These are phyloP conservation scores for Apiospora pterosperma DNA, from an alignment of 2,329 filamentous ascomycete genomes.

Conservation along the genomic window DNA sequence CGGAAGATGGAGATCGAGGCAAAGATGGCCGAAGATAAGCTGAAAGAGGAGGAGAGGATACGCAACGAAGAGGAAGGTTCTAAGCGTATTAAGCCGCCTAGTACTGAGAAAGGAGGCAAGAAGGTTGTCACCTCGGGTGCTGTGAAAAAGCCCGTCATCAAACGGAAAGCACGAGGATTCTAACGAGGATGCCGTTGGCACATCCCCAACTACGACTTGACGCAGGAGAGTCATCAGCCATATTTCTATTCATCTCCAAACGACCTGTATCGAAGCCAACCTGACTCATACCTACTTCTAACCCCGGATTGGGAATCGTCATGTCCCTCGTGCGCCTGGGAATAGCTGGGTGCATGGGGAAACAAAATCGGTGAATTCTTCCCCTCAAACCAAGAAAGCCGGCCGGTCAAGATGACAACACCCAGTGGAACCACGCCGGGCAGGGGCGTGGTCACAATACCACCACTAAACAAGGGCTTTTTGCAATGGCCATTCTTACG, in stretches of 20 bases:
- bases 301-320: not conserved
- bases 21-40: constrained; percentile 85
- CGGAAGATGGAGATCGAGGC: constrained; percentile 88
- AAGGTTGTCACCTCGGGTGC: constrained; percentile 60
- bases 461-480: not conserved
- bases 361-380: not conserved
- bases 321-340: not conserved
- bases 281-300: not conserved
- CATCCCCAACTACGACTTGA: not conserved
- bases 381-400: not conserved
- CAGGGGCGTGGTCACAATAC: not conserved
- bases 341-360: too few relatives aligned
- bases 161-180: constrained; percentile 53
- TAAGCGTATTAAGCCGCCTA: constrained; percentile 7
- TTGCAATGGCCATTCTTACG: not conserved
- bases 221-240: not conserved
- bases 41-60: constrained; percentile 48
- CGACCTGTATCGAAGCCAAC: not conserved
- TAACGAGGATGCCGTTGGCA: constrained; percentile 21
- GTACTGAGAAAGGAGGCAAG: constrained; percentile 37
- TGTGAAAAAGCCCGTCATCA: constrained; percentile 58
- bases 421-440: not conserved
- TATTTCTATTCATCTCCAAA: not conserved
- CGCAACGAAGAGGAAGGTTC: constrained; percentile 34
- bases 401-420: not conserved